Base-by-base conservation (phyloP, 495 filamentous ascomycete genomes). In the Neurospora cerealis region DNA sequence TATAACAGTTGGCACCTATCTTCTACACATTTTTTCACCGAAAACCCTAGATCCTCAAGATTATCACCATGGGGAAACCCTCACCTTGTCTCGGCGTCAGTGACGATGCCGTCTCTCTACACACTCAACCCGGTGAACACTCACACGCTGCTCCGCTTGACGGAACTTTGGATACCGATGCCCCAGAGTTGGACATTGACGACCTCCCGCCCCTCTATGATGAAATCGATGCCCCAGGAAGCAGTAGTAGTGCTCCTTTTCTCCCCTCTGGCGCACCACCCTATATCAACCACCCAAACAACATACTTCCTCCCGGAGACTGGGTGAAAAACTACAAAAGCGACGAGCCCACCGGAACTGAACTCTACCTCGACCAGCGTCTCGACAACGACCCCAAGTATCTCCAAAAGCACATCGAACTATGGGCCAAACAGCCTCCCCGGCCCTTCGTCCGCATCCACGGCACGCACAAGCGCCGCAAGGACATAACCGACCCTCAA, bases 381-480 rank as follows among this genome's bases (percentile, higher is more conserved):
- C 79, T 87, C 28, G 85, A 87, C 70, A 71, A 34, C 6, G 78
- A 87, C 46, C 84, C 86, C 0, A 69, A 73, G 2, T 69, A 74
- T 6, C 84, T 90, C 40, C 82, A 86, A 48, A 69, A 74, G 0
- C 82, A 86, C 74, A 81, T 90, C 70, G 75, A 75, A 7, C 54
- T 75, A 2, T 85, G 85, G 38, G 80, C 85, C 2, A 71, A 69
- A 17, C 78, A 81, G 11, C 85, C 87, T 2, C 86, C 86, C 8
- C 81, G 84, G 38, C 85, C 84, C 0, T 83, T 80, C 24, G 78
- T 88, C 17, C 82, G 83, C 34, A 77, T 90, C 13, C 75, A 80
- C 62, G 88, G 88, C 32, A 86, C 82, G 0, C 88, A 90, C 77
- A 79, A 73, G 44, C 81, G 88, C 77, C 85, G 81, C 3, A 77